phyloP scores from a whole-genome alignment of 176 grass and related monocot genomes.

The Carex scoparia region DNA sequence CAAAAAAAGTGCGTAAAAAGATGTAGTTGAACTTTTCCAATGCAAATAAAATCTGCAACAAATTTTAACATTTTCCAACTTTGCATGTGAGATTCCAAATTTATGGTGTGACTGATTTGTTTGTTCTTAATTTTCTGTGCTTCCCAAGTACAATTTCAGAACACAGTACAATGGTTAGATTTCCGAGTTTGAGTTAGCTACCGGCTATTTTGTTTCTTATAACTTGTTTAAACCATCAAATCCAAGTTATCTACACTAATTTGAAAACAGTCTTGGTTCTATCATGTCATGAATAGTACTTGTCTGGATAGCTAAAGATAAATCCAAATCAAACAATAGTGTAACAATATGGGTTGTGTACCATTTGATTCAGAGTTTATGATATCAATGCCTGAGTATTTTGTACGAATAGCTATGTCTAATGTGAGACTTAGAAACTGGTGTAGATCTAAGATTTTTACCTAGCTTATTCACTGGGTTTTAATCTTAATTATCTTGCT shows the following conservation, averaged over 20 bases:
- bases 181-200: constrained; percentile 15
- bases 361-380: constrained; percentile 13
- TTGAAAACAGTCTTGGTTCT: constrained; percentile 1
- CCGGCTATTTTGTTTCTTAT: constrained; percentile 24
- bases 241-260: not conserved
- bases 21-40: not conserved
- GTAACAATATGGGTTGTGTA: constrained; percentile 24
- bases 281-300: constrained; percentile 13
- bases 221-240: constrained; percentile 16
- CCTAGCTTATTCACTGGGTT: not conserved
- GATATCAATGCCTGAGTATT: constrained; percentile 14
- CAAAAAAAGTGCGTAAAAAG: not conserved
- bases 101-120: not conserved
- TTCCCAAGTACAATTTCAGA: not conserved
- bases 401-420: constrained; percentile 22
- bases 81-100: not conserved
- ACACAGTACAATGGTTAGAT: constrained; percentile 5
- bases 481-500: not conserved
- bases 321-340: constrained; percentile 27
- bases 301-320: constrained; percentile 21
- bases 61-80: not conserved
- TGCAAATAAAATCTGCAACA: not conserved
- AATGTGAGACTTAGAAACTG: not conserved
- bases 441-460: constrained; percentile 8
- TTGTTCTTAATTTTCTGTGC: not conserved